Percentiles rank a stretch among this genome's conserved stretches.
phyloP scores from a whole-genome alignment of 73 alveolate genomes.

The Paraurostyla sp. region DNA sequence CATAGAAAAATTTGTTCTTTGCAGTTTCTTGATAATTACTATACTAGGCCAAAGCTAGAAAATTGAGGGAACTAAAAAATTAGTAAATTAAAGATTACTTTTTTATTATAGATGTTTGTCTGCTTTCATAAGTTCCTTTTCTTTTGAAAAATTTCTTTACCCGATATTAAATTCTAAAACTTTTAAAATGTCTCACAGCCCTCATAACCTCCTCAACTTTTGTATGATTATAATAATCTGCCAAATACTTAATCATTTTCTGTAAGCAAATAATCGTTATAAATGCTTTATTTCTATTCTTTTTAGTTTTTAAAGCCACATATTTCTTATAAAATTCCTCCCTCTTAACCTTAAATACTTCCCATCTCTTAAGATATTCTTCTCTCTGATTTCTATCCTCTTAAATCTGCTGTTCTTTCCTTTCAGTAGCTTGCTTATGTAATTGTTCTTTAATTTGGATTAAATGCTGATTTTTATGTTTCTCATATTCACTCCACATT shows the following conservation, averaged over 20 bases:
- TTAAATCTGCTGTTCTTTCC: neutral
- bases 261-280: neutral
- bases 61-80: constrained; percentile 6
- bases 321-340: constrained; percentile 5
- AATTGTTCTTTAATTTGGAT: constrained; percentile 6
- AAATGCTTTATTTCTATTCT: neutral
- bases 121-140: constrained; percentile 2
- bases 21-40: neutral
- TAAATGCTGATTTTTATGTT: constrained; percentile 9
- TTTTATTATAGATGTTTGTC: neutral
- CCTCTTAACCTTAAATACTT: constrained; percentile 10
- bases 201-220: constrained; percentile 44
- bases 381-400: neutral
- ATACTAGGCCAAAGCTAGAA: neutral
- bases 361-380: constrained; percentile 33
- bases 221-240: constrained; percentile 10
- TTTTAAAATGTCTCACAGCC: constrained; percentile 48
- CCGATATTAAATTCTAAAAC: neutral
- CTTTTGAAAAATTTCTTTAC: neutral
- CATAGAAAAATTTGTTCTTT: neutral
- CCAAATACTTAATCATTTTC: constrained; percentile 15
- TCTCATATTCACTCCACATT: constrained; percentile 6
- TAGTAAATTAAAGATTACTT: neutral
- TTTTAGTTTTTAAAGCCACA: neutral
- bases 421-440: neutral